These are phyloP conservation scores for Epithele typhae DNA, from an alignment of 768 basidiomycete genomes.

Conservation along the genomic window DNA sequence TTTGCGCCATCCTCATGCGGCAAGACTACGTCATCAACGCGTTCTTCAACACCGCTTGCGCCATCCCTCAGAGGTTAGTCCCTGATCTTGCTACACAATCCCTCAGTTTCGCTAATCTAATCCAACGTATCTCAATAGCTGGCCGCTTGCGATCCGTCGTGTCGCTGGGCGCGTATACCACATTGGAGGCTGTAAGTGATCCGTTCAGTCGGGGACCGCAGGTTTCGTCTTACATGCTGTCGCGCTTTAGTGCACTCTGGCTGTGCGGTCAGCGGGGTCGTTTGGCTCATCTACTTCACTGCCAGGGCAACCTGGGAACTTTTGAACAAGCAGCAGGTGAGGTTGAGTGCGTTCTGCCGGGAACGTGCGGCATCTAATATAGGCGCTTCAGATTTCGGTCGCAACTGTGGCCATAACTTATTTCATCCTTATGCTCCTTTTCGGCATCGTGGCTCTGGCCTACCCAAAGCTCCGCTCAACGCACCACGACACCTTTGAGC, in stretches of 20 bases:
- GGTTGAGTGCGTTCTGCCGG: no score
- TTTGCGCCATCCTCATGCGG: slow-evolving; percentile 38
- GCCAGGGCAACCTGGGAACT: slow-evolving; percentile 49
- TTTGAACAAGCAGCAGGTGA: slow-evolving; percentile 31
- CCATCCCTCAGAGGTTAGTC: slow-evolving; percentile 45
- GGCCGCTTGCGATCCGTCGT: slow-evolving; percentile 52
- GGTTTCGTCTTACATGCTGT: no score
- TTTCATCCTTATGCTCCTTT: slow-evolving; percentile 41
- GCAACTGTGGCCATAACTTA: slow-evolving; percentile 50
- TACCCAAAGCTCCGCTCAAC: slow-evolving; percentile 44
- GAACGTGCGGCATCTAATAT: no score
- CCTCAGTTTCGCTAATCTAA: no score
- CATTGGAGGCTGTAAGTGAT: slow-evolving; percentile 43
- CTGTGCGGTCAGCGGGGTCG: slow-evolving; percentile 47
- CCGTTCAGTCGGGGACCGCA: no score
- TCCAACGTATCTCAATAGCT: slow-evolving; percentile 31
- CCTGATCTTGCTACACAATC: no score
- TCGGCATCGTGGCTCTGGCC: slow-evolving; percentile 48
- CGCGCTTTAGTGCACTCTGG: slow-evolving; percentile 45
- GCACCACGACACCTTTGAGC: slow-evolving; percentile 51
- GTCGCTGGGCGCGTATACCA: slow-evolving; percentile 54
- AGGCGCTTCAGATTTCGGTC: slow-evolving; percentile 36
- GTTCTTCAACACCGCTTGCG: slow-evolving; percentile 49
- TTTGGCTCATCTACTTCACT: slow-evolving; percentile 50
- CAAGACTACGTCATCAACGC: slow-evolving; percentile 56